Conservation (phyloP, 164 flowering plant species). For the Berberis vulgaris region DNA sequence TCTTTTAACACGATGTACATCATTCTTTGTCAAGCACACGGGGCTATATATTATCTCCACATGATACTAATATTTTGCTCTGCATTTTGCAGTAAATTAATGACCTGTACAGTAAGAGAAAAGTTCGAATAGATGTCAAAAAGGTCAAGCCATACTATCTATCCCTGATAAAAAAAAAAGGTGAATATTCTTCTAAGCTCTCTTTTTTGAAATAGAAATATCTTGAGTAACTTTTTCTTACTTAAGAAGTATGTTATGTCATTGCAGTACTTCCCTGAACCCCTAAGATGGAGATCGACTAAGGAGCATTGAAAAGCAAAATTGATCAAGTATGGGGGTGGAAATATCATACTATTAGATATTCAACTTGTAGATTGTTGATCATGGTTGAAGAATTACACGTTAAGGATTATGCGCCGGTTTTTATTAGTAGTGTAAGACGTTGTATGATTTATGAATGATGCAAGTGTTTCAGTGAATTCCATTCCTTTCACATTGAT, state of each 20-base stretch:
- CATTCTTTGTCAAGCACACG: background rate
- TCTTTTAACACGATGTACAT: background rate
- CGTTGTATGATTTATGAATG: no score
- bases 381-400: no score
- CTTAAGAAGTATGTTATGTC: background rate
- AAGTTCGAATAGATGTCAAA: constrained; percentile 48
- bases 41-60: background rate
- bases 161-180: constrained; percentile 48
- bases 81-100: constrained; percentile 21
- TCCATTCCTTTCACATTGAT: no score
- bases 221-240: background rate
- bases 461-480: no score
- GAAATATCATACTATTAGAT: no score
- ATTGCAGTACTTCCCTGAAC: constrained; percentile 49
- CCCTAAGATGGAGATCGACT: constrained; percentile 37
- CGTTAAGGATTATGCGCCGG: no score
- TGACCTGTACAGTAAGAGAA: constrained; percentile 74
- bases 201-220: background rate
- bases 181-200: constrained; percentile 14
- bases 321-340: no score
- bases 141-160: constrained; percentile 64
- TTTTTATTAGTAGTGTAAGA: no score
- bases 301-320: no score
- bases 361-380: no score
- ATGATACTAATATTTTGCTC: background rate